These are phyloP conservation scores for Schoenoplectus triqueter DNA, from an alignment of 202 grass and related monocot species.

Conservation along the genomic window DNA sequence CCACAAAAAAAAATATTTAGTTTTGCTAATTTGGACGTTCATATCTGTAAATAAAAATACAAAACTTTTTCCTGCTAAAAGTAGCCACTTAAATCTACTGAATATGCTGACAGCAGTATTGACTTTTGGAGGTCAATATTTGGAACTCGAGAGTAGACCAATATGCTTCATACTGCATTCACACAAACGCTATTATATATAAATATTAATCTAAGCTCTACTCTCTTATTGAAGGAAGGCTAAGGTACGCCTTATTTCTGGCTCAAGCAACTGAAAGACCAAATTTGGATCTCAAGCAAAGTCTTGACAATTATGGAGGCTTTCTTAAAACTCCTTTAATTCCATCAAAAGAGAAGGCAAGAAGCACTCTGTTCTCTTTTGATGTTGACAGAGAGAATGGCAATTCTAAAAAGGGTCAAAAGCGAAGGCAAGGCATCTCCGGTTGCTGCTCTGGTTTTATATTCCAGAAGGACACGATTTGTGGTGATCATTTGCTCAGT, in stretches of 20 bases:
- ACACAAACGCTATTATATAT: background rate
- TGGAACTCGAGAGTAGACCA: background rate
- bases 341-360: background rate
- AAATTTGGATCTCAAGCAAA: constrained; percentile 32
- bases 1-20: no score
- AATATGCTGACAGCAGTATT: background rate
- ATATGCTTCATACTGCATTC: background rate
- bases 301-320: background rate
- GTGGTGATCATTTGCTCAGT: background rate
- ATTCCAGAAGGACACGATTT: background rate
- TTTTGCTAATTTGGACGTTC: no score
- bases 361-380: constrained; percentile 3
- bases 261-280: constrained; percentile 8
- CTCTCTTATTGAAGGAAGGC: background rate
- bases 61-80: no score
- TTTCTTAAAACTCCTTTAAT: background rate
- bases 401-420: constrained; percentile 12
- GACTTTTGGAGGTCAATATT: constrained; percentile 20
- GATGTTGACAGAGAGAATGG: constrained; percentile 2
- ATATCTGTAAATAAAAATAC: no score
- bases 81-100: no score
- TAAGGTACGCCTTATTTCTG: constrained; percentile 2
- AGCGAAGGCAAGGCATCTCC: constrained; percentile 6
- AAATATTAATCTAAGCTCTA: constrained; percentile 12
- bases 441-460: background rate